Conservation (phyloP, 2,329 filamentous ascomycete genomes). For the Samsoniella hepiali region DNA sequence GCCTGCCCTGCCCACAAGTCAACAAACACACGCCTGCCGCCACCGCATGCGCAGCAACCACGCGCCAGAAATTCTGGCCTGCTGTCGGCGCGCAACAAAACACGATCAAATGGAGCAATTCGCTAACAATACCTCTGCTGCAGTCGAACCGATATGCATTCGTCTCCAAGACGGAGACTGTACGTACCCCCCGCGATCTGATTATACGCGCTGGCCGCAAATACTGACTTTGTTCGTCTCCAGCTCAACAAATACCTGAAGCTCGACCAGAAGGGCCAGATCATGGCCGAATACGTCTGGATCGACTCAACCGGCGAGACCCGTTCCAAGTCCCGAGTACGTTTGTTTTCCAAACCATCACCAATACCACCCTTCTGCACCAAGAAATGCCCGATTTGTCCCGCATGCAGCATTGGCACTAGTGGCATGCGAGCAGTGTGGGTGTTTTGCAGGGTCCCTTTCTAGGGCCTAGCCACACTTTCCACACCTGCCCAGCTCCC, state of each 20-base stretch:
- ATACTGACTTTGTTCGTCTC: conserved; percentile 22
- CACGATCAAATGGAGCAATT: background rate
- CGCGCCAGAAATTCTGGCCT: background rate
- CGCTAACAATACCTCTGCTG: conserved; percentile 22
- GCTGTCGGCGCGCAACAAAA: background rate
- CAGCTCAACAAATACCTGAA: conserved; percentile 90
- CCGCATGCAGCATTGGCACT: background rate
- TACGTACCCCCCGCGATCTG: conserved; percentile 23
- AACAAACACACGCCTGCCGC: background rate
- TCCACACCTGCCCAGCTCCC: background rate
- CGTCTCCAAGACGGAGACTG: conserved; percentile 34
- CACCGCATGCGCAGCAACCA: background rate
- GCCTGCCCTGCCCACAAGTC: background rate
- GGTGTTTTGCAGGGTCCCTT: background rate
- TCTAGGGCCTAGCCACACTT: background rate
- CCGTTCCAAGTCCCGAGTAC: conserved; percentile 94
- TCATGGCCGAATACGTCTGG: conserved; percentile 98
- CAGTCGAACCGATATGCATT: conserved; percentile 30
- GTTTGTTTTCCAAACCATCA: conserved; percentile 35
- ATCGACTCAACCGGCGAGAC: conserved; percentile 79
- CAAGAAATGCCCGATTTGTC: background rate
- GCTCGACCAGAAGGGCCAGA: conserved; percentile 81
- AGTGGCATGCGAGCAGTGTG: conserved; percentile 4
- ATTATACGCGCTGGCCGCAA: background rate
- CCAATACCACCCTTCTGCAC: background rate